A percentile compares a stretch with the other conserved stretches of the same genome.
These are phyloP conservation scores for Saturnispora diversa DNA, from an alignment of 805 yeast species.

Conservation along the genomic window DNA sequence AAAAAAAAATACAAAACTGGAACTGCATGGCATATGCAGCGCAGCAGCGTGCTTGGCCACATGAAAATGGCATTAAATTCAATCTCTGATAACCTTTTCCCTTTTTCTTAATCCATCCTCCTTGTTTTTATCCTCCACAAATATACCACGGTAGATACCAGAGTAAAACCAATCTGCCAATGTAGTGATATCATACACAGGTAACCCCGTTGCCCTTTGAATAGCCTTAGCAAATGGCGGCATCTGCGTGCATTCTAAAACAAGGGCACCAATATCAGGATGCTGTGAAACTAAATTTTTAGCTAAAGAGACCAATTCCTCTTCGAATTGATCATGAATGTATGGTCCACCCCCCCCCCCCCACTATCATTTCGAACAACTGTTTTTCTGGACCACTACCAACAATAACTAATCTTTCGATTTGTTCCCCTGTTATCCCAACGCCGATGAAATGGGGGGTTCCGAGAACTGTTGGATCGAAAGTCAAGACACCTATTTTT, in stretches of 20 bases:
- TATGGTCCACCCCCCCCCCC: conserved; percentile 25
- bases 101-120: conserved; percentile 22
- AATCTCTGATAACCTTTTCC: conserved; percentile 24
- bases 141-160: conserved; percentile 20
- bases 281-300: conserved; percentile 16
- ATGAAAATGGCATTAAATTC: no score
- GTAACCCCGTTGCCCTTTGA: conserved; percentile 22
- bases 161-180: conserved; percentile 30
- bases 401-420: conserved; percentile 13
- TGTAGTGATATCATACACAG: conserved; percentile 29
- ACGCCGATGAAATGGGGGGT: conserved; percentile 26
- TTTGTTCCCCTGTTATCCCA: conserved; percentile 23
- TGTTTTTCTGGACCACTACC: conserved; percentile 22
- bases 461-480: conserved; percentile 24
- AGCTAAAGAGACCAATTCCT: conserved; percentile 24
- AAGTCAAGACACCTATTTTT: conserved; percentile 28
- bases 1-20: no score
- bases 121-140: conserved; percentile 19
- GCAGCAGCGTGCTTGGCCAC: no score
- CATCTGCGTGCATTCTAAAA: conserved; percentile 32
- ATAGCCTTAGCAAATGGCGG: conserved; percentile 29
- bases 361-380: conserved; percentile 22
- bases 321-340: conserved; percentile 21
- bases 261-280: conserved; percentile 25
- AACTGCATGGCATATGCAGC: no score